Evolutionary conservation across 495 filamentous ascomycete species (phyloP).

Genomic region (Neurospora terricola): DNA sequence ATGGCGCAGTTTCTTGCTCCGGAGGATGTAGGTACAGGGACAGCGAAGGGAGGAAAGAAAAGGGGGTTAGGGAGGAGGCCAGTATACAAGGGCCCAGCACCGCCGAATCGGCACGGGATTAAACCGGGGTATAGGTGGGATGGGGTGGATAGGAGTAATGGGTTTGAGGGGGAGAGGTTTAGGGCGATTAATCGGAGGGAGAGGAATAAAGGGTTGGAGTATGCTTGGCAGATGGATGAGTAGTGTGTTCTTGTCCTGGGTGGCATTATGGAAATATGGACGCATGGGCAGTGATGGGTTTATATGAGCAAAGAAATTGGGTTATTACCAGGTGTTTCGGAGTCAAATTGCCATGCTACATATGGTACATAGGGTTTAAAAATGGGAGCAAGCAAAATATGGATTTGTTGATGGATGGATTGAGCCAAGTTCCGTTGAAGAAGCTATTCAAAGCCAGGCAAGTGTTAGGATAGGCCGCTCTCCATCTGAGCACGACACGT

Average conservation of each 20-base stretch:
- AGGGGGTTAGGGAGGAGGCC: constrained; percentile 43
- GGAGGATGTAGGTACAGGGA: background rate
- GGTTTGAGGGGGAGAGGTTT: constrained; percentile 93
- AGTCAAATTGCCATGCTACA: no score
- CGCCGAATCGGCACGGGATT: constrained; percentile 93
- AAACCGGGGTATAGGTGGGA: constrained; percentile 90
- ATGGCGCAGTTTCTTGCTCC: constrained; percentile 67
- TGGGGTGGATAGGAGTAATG: constrained; percentile 89
- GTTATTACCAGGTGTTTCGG: no score
- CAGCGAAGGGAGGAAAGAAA: background rate
- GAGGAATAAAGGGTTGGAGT: constrained; percentile 69
- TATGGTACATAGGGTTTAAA: no score
- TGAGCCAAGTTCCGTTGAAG: no score
- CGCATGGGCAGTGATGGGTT: no score
- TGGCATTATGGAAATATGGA: no score
- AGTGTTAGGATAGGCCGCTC: no score
- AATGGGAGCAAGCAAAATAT: no score
- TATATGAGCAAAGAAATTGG: no score
- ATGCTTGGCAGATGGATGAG: constrained; percentile 93
- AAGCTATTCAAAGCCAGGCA: no score
- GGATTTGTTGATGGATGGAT: no score
- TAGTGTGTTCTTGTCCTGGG: constrained; percentile 18
- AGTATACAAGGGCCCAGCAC: constrained; percentile 65
- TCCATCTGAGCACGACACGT: no score
- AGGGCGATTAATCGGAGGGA: constrained; percentile 67